Percentiles rank a stretch among this genome's conserved stretches.
Evolutionary conservation across 805 yeast species (phyloP).

Genomic region (Maudiozyma pseudohumilis): DNA sequence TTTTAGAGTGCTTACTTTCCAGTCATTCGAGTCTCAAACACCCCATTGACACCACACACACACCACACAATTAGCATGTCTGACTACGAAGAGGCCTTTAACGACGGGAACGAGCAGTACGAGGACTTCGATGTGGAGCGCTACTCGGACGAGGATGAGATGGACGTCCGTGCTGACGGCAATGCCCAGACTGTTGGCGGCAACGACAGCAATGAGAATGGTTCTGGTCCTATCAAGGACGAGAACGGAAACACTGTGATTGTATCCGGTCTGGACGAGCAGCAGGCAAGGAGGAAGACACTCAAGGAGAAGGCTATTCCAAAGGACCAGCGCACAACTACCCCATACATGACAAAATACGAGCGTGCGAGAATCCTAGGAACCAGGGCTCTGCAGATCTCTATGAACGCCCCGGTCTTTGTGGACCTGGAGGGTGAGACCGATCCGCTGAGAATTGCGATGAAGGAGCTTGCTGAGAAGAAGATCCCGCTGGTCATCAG

Average conservation of each 20-base stretch:
- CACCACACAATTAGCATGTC: conserved; percentile 32
- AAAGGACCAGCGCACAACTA: conserved; percentile 79
- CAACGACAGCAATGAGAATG: conserved; percentile 26
- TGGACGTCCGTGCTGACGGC: conserved; percentile 13
- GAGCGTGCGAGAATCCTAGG: conserved; percentile 97
- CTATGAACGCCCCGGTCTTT: conserved; percentile 96
- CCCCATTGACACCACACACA: background rate
- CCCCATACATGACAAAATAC: conserved; percentile 98
- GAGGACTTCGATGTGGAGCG: conserved; percentile 84
- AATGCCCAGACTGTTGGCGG: conserved; percentile 25
- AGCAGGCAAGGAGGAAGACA: conserved; percentile 45
- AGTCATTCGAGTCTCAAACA: too few relatives aligned
- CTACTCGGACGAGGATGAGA: conserved; percentile 61
- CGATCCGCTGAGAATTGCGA: conserved; percentile 94
- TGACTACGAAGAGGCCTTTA: conserved; percentile 49
- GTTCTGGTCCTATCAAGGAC: conserved; percentile 29
- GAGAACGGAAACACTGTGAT: conserved; percentile 65
- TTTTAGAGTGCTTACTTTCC: too few relatives aligned
- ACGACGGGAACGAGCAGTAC: conserved; percentile 58
- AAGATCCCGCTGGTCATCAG: conserved; percentile 93
- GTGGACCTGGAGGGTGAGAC: conserved; percentile 99
- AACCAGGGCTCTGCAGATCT: conserved; percentile 92
- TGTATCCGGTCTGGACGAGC: conserved; percentile 54
- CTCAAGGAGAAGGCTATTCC: conserved; percentile 79
- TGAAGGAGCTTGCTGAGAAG: conserved; percentile 90